phyloP scores from a whole-genome alignment of 805 yeast genomes.

The Candida ipomoeae region DNA sequence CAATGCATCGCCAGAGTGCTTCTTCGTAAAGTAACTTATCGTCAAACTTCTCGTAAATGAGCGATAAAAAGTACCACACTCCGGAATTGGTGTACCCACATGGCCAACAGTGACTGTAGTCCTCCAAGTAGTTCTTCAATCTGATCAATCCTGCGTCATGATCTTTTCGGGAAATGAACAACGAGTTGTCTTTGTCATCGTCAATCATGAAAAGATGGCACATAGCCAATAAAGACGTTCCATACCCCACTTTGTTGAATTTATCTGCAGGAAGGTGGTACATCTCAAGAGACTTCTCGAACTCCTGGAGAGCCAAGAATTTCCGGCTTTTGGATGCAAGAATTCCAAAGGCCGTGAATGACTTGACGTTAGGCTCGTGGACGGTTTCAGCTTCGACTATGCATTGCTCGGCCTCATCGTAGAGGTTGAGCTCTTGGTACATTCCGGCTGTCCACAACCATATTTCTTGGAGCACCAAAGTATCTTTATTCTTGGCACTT shows the following conservation, averaged over 20 bases:
- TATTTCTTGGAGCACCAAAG: conserved; percentile 47
- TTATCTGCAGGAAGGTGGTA: conserved; percentile 21
- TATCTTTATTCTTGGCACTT: conserved; percentile 1
- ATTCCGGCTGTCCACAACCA: conserved; percentile 75
- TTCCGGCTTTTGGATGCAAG: conserved; percentile 41
- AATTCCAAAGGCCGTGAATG: conserved; percentile 48
- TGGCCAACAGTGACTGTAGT: conserved; percentile 35
- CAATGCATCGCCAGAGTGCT: conserved; percentile 60
- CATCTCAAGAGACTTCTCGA: conserved; percentile 56
- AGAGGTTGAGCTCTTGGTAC: conserved; percentile 52
- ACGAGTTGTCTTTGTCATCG: conserved; percentile 26
- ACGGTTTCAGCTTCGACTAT: conserved; percentile 64
- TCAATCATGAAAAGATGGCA: conserved; percentile 47
- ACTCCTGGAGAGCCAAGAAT: conserved; percentile 54
- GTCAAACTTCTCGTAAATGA: conserved; percentile 55
- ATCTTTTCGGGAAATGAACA: conserved; percentile 55
- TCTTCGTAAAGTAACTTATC: conserved; percentile 46
- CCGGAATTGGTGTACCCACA: conserved; percentile 45
- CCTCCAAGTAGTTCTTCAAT: conserved; percentile 44
- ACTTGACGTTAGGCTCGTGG: conserved; percentile 42
- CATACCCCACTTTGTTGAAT: conserved; percentile 34
- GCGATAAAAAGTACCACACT: conserved; percentile 65
- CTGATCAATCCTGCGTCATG: conserved; percentile 58
- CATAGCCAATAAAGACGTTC: conserved; percentile 52
- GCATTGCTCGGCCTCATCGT: conserved; percentile 64